Evolutionary conservation across 805 yeast species (phyloP).

Genomic region (Torulaspora gathmanii): DNA sequence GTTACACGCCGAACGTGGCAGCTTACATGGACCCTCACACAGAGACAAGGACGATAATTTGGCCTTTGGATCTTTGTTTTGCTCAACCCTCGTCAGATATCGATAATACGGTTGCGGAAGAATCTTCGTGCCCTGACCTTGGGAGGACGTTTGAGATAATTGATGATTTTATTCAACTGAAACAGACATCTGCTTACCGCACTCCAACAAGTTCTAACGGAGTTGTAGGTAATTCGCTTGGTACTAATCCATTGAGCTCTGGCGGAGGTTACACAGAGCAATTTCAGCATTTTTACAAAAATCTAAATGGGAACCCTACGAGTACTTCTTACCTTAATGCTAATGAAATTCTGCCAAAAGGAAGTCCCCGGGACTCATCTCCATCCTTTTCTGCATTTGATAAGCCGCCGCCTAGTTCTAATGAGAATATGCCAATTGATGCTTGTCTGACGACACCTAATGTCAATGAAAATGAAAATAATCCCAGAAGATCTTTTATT

Average conservation of each 20-base stretch:
- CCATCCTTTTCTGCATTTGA: constrained; percentile 13
- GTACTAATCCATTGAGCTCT: constrained; percentile 31
- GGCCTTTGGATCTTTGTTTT: constrained; percentile 69
- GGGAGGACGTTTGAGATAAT: constrained; percentile 37
- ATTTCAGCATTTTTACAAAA: constrained; percentile 27
- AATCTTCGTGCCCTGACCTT: constrained; percentile 15
- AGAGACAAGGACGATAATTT: constrained; percentile 53
- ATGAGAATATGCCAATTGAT: constrained; percentile 16
- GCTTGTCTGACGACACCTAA: constrained; percentile 21
- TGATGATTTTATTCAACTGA: constrained; percentile 39
- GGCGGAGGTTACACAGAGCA: constrained; percentile 35
- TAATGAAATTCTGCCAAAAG: constrained; percentile 9
- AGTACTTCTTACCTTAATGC: constrained; percentile 9
- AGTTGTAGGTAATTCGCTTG: constrained; percentile 16
- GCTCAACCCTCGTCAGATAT: constrained; percentile 42
- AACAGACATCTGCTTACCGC: constrained; percentile 38
- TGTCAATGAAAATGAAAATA: constrained; percentile 20
- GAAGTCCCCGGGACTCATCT: constrained; percentile 11
- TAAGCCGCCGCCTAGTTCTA: constrained; percentile 7
- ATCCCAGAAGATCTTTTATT: constrained; percentile 9
- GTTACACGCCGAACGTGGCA: constrained; percentile 59
- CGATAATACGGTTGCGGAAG: constrained; percentile 11
- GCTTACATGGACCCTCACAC: constrained; percentile 48
- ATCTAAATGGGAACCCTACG: constrained; percentile 13
- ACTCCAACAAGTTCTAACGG: constrained; percentile 34